A percentile compares a stretch with the other conserved stretches of the same genome.
These are phyloP conservation scores for Diplosphaera chodatii DNA, from an alignment of 139 green algal species.

Conservation along the genomic window DNA sequence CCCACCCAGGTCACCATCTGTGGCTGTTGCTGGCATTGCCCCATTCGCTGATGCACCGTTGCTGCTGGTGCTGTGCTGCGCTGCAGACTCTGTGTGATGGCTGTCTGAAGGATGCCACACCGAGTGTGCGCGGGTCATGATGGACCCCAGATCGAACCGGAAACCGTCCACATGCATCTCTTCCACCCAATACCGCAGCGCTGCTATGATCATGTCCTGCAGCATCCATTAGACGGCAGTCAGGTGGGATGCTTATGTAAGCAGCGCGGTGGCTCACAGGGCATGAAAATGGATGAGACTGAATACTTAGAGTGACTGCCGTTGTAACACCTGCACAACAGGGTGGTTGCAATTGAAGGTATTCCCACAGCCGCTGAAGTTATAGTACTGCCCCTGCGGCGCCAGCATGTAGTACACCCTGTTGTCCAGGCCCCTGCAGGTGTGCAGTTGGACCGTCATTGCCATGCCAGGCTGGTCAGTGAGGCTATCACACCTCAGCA, in stretches of 20 bases:
- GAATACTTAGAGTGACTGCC: background rate
- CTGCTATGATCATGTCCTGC: background rate
- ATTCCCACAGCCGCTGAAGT: constrained; percentile 98
- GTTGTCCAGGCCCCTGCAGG: constrained; percentile 87
- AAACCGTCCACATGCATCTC: constrained; percentile 38
- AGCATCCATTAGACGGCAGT: too few relatives aligned
- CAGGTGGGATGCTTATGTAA: too few relatives aligned
- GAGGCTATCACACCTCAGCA: too few relatives aligned
- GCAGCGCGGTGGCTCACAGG: too few relatives aligned
- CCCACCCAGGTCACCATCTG: background rate
- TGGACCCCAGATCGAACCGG: constrained; percentile 94
- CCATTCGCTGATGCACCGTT: background rate
- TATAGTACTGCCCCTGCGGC: constrained; percentile 91
- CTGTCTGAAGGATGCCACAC: constrained; percentile 73
- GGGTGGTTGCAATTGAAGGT: constrained; percentile 99
- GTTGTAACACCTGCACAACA: constrained; percentile 45
- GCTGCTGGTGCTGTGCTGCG: background rate
- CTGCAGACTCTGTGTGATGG: too few relatives aligned
- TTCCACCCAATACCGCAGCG: constrained; percentile 85
- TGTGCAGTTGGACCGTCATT: too few relatives aligned
- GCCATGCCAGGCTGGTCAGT: too few relatives aligned
- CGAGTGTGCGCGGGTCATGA: constrained; percentile 85
- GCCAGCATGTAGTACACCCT: constrained; percentile 97
- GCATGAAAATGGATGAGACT: too few relatives aligned
- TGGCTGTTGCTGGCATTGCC: too few relatives aligned